phyloP scores from a whole-genome alignment of 2,329 filamentous ascomycete species.

The Blumeriella jaapii region DNA sequence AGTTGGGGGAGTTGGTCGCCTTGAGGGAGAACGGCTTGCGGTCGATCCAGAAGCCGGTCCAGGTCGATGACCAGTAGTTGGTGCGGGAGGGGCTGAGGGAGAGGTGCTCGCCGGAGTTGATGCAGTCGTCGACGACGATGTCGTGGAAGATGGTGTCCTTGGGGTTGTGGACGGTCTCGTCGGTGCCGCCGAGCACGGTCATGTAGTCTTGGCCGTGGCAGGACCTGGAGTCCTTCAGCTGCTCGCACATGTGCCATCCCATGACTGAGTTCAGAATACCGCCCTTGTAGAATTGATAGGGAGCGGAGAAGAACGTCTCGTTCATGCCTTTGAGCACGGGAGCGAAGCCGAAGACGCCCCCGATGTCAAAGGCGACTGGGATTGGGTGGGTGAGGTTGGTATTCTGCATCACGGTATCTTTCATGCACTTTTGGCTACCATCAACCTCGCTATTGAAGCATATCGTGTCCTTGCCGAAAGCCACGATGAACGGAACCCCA shows the following conservation, averaged over 20 bases:
- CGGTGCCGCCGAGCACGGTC: conserved; percentile 7
- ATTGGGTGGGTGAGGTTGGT: conserved; percentile 5
- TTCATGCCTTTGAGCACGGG: conserved; percentile 3
- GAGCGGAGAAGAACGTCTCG: conserved; percentile 4
- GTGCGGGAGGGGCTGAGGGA: conserved; percentile 3
- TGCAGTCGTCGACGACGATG: conserved; percentile 4
- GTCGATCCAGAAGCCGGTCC: conserved; percentile 6
- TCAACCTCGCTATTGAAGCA: conserved; percentile 6
- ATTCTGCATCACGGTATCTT: conserved; percentile 2
- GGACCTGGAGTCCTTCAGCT: conserved; percentile 2
- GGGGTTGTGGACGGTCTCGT: conserved; percentile 5
- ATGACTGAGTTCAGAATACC: conserved; percentile 3
- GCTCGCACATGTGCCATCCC: conserved; percentile 9
- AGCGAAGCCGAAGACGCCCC: conserved; percentile 7
- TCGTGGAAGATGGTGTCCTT: conserved; percentile 6
- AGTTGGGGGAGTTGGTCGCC: conserved; percentile 4
- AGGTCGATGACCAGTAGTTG: conserved; percentile 7
- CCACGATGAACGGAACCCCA: conserved; percentile 3
- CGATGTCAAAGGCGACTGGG: conserved; percentile 8
- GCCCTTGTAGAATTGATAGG: conserved; percentile 6
- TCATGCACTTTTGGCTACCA: conserved; percentile 2
- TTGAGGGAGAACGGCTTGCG: conserved; percentile 4
- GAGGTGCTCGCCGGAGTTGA: conserved; percentile 8
- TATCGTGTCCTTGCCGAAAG: conserved; percentile 3
- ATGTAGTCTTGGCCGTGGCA: conserved; percentile 7